phyloP scores from a whole-genome alignment of 768 basidiomycete genomes.

The Gymnopilus junonius region DNA sequence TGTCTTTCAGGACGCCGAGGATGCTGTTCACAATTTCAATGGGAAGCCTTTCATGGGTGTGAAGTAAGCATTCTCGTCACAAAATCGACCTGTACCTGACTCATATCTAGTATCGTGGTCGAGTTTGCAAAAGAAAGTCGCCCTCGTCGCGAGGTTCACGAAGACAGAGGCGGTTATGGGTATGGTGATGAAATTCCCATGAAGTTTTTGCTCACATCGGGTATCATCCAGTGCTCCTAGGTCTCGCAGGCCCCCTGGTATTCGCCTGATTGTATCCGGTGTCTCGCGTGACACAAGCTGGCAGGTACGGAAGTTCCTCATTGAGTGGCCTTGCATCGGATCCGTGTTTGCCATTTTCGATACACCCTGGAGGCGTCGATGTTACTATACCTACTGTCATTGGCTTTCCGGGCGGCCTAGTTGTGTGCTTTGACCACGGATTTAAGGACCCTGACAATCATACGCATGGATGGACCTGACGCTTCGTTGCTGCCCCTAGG shows the following conservation, averaged over 20 bases:
- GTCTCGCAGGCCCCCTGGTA: conserved; percentile 77
- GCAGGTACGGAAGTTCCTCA: conserved; percentile 78
- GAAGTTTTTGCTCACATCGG: conserved; percentile 14
- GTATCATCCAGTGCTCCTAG: conserved; percentile 53
- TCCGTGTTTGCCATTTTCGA: conserved; percentile 15
- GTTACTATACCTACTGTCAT: conserved; percentile 8
- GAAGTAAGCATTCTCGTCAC: conserved; percentile 50
- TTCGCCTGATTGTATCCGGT: conserved; percentile 84
- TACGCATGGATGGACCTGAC: conserved; percentile 41
- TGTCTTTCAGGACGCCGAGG: conserved; percentile 83
- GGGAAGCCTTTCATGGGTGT: conserved; percentile 90
- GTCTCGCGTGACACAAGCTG: conserved; percentile 95
- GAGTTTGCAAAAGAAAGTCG: conserved; percentile 95
- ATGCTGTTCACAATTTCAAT: conserved; percentile 86
- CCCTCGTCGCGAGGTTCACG: conserved; percentile 79
- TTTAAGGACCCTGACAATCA: conserved; percentile 9
- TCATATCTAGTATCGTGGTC: conserved; percentile 77
- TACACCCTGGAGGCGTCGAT: conserved; percentile 11
- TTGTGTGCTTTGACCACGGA: conserved; percentile 7
- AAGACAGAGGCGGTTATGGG: conserved; percentile 58
- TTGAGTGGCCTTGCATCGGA: conserved; percentile 23
- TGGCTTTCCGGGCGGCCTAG: conserved; percentile 13
- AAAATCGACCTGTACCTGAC: not conserved
- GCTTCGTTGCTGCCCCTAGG: conserved; percentile 63
- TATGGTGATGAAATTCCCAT: conserved; percentile 33